Evolutionary conservation across 2,329 filamentous ascomycete species (phyloP), one percentile per base, ranked within the genome.

Genomic region (Tricladium varicosporioides): DNA sequence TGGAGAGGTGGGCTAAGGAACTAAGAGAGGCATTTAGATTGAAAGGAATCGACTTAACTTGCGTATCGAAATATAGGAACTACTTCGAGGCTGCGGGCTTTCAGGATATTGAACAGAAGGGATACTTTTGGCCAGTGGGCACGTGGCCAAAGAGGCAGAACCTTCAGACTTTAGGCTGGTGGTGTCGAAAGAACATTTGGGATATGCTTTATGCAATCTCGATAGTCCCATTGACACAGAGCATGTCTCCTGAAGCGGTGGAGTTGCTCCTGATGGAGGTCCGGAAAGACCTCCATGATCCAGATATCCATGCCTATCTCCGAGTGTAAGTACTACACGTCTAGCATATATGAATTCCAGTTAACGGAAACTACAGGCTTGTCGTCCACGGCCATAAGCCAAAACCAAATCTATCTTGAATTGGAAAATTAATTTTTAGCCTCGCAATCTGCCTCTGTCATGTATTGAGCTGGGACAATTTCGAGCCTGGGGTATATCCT

Each of bases 301-400:
- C 15, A 47, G 19, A 19, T 11, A 47, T 47, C 15, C 44, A 18
- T 47, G 44, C 44, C 19, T 47, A 47, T 18, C 44, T 47, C 44
- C 44, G 19, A 47, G 15, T 47, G 44, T 47, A 47, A 47, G 44
- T 47, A 18, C 44, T n/a, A n/a, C n/a, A n/a, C n/a, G 44, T 47
- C 19, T 47, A 47, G 44, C 16, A 47, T n/a, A 47, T 47, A 18
- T 47, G 44, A 47, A 47, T 47, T 47, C 44, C 22, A 11, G 44
- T 16, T 47, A 47, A 47, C 15, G 22, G 19, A 47, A 47, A 47
- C 15, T 47, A 18, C 16, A 47, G 44, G 15, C 15, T 47, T 47
- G 5, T 47, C 19, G 19, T 47, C 44, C 11, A 47, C 19, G 15
- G 44, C 44, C 44, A 11, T 16, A 47, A 47, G 44, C 44, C 15